Evolutionary conservation across 2,329 filamentous ascomycete species (phyloP), one percentile per base, ranked within the genome.

Genomic region (Fusarium armeniacum): DNA sequence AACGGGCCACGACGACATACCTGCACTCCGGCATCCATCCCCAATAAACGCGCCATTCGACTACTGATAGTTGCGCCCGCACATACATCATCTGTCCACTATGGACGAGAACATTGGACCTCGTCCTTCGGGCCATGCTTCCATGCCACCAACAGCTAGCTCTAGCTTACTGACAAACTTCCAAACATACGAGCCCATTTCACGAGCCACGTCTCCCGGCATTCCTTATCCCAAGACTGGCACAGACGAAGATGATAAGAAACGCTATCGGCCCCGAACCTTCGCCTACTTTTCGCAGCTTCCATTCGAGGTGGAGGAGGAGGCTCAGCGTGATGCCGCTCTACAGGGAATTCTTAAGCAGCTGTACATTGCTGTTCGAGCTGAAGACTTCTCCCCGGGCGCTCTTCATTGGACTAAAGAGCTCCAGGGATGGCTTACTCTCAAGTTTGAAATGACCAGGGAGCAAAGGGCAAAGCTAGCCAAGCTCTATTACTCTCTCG

Each of bases 401-500:
- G 96, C 95, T 30, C 86, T 97, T 65, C 95, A 99, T 81, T 99
- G 96, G 96, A 98, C 96, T 18, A 90, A 95, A 72, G 96, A 99
- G 86, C 90, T 99, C 49, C 90, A 94, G 77, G 93, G 92, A 80
- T 99, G 97, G 96, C 86, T 99, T 71, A 92, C 91, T 56, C 89
- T 99, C 80, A 99, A 99, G 85, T 99, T 99, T 78, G 95, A 99
- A 82, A 93, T 97, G 78, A 93, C 93, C 49, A 89, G 93, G 74
- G 90, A 91, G 77, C 90, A 94, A 72, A 88, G 97, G 61, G 90
- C 94, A 50, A 93, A 89, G 79, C 87, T 99, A 32, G 92, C 96
- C 32, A 92, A 91, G 81, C 86, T 99, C 38, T 99, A 98, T 82
- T 99, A 97, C 81, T 94, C 97, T 81, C 90, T 99, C 62, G 87